Conservation (phyloP, 495 filamentous ascomycete genomes). For the Podospora pseudocomata region DNA sequence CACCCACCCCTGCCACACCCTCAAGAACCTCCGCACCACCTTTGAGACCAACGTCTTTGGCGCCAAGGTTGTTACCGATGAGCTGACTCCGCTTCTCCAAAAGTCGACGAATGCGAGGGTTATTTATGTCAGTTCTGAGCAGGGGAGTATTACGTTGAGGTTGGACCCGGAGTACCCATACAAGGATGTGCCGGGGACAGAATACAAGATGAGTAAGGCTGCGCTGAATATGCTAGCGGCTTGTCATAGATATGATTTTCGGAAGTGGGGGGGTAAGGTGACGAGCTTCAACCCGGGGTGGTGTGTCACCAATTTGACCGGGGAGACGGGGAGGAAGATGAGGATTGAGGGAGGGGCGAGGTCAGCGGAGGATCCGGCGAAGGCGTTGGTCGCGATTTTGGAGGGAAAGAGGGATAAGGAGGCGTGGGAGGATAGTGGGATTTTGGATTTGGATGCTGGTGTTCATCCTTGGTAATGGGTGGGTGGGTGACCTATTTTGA, state of each 20-base stretch:
- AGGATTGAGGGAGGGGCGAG: slow-evolving; percentile 28
- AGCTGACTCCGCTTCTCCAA: slow-evolving; percentile 45
- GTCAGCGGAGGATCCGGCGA: slow-evolving; percentile 37
- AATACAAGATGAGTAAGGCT: slow-evolving; percentile 56
- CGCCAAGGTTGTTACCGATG: slow-evolving; percentile 42
- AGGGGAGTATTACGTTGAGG: slow-evolving; percentile 30
- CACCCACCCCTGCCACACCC: slow-evolving; percentile 21
- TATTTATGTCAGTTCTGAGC: slow-evolving; percentile 41
- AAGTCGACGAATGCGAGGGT: slow-evolving; percentile 43
- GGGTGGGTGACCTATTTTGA: too few relatives aligned
- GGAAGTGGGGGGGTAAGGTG: slow-evolving; percentile 54
- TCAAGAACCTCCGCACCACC: slow-evolving; percentile 30
- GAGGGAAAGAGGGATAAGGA: slow-evolving; percentile 42
- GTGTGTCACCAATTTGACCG: slow-evolving; percentile 48
- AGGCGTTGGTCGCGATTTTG: slow-evolving; percentile 38
- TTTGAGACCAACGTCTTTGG: slow-evolving; percentile 52
- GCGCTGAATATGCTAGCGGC: slow-evolving; percentile 61
- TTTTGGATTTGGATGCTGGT: slow-evolving; percentile 33
- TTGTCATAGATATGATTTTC: slow-evolving; percentile 48
- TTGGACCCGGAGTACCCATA: slow-evolving; percentile 25
- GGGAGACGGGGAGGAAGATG: slow-evolving; percentile 31
- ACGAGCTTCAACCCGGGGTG: slow-evolving; percentile 52
- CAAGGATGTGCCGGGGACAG: slow-evolving; percentile 23
- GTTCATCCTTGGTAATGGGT: slow-evolving; percentile 38
- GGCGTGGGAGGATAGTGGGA: slow-evolving; percentile 35